Conservation (phyloP, 306 rosid genomes). For the Potentilla sterilis region DNA sequence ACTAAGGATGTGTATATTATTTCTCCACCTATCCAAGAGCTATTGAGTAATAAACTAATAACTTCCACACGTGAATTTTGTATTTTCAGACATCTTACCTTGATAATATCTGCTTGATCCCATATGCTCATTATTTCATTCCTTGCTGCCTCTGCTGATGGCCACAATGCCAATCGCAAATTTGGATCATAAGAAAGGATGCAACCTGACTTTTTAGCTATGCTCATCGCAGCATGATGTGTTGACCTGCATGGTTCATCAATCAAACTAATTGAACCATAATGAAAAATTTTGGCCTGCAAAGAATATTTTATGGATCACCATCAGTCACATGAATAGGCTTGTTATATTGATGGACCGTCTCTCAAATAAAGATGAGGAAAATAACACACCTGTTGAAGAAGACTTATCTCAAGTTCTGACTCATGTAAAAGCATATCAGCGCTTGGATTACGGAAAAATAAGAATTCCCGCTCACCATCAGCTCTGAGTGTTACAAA, state of each 20-base stretch:
- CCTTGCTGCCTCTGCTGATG: constrained; percentile 69
- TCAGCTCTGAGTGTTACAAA: constrained; percentile 87
- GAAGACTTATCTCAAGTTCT: constrained; percentile 65
- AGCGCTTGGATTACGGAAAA: constrained; percentile 92
- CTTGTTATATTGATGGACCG: background rate
- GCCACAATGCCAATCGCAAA: constrained; percentile 84
- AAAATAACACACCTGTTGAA: constrained; percentile 48
- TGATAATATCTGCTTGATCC: constrained; percentile 80
- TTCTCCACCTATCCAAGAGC: constrained; percentile 1
- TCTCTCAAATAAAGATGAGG: constrained; percentile 6
- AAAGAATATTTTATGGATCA: constrained; percentile 25
- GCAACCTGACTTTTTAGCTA: constrained; percentile 69
- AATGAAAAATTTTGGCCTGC: constrained; percentile 80
- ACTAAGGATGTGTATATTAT: background rate
- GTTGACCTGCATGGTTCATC: constrained; percentile 79
- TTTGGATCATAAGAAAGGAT: constrained; percentile 93
- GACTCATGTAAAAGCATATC: constrained; percentile 85
- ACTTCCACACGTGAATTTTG: constrained; percentile 6
- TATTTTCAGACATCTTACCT: constrained; percentile 40
- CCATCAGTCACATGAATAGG: constrained; percentile 2
- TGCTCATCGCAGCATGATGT: constrained; percentile 76
- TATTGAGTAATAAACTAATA: background rate
- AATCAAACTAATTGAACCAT: constrained; percentile 95
- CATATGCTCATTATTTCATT: constrained; percentile 78
- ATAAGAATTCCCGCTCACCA: constrained; percentile 88